Base-by-base conservation (phyloP, 2,329 filamentous ascomycete species). In the Exophiala oligosperma region DNA sequence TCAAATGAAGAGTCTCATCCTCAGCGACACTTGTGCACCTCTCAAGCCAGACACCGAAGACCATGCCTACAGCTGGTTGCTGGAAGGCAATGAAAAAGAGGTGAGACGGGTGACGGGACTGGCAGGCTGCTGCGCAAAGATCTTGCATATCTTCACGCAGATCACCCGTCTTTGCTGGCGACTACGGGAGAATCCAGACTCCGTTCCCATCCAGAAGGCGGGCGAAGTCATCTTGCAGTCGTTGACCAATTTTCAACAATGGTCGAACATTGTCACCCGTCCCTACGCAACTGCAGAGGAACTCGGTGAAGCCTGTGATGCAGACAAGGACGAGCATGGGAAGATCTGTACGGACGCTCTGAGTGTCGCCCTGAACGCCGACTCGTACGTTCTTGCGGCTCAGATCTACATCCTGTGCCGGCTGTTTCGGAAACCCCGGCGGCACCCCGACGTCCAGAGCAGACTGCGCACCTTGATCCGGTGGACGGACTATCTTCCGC, bases 361-460 rank as follows among this genome's bases (percentile, higher is more conserved):
- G 41, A 57, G 55, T 28, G 60, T 57, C 2, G 57, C 63, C 17
- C 51, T 64, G 3, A 52, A 54, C n/a, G 57, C 56, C 14, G 41
- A 64, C 44, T 55, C 47, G 17, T 64, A 52, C 48, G 60, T 62
- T 21, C 43, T 44, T 2, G 56, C 62, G 2, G 60, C 56, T 9
- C 52, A 62, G 43, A 62, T 64, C 37, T 64, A 64, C 52, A 50
- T 64, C 14, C 44, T 63, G 9, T 64, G 62, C 41, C 47, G 60
- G 21, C 47, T 62, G 21, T 49, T 57, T 43, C 50, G 62, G 56
- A 59, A 60, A 56, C 56, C 59, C 14, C 48, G 59, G n/a, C n/a
- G 91, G 9, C 59, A 62, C 37, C 57, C 57, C 11, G 56, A 56
- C 24, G 56, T 62, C 3, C 51, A 52, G n/a, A 35, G 29, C 17